Percentiles rank a stretch among this genome's conserved stretches.
Evolutionary conservation across 1,139 yeast genomes (phyloP).

Genomic region (Yamadazyma diddensiae): DNA sequence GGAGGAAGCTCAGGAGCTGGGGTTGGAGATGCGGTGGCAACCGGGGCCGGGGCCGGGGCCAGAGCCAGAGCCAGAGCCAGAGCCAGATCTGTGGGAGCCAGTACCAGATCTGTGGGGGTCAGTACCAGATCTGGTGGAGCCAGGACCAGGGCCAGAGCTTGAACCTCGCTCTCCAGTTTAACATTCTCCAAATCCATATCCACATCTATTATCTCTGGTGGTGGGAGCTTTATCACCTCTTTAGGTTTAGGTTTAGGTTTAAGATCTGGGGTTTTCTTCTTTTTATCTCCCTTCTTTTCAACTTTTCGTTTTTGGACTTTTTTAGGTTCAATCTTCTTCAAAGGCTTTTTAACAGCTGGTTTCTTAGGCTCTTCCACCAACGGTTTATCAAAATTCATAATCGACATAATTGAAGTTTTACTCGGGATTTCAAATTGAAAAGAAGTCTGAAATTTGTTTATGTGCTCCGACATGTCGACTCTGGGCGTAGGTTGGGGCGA

Average conservation of each 20-base stretch:
- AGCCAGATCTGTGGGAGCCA: too few species aligned
- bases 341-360: slow-evolving; percentile 10
- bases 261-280: slow-evolving; percentile 17
- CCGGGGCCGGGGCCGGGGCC: too few species aligned
- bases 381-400: slow-evolving; percentile 35
- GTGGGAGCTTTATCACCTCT: slow-evolving; percentile 14
- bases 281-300: slow-evolving; percentile 14
- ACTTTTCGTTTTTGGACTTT: slow-evolving; percentile 13
- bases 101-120: too few species aligned
- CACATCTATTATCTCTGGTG: slow-evolving; percentile 15
- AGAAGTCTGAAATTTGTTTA: slow-evolving; percentile 32
- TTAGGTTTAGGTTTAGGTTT: slow-evolving; percentile 8
- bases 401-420: slow-evolving; percentile 37
- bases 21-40: too few species aligned
- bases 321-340: slow-evolving; percentile 12
- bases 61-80: too few species aligned
- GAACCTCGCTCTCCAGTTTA: slow-evolving; percentile 24
- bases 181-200: slow-evolving; percentile 11
- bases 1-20: slow-evolving; percentile 17
- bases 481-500: neutral
- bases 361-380: slow-evolving; percentile 11
- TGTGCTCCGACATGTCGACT: slow-evolving; percentile 13
- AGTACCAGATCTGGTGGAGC: too few species aligned
- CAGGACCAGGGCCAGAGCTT: too few species aligned
- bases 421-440: slow-evolving; percentile 19